Base-by-base conservation (phyloP, 352 stramenopile species). In the Globisporangium cederbergense region DNA sequence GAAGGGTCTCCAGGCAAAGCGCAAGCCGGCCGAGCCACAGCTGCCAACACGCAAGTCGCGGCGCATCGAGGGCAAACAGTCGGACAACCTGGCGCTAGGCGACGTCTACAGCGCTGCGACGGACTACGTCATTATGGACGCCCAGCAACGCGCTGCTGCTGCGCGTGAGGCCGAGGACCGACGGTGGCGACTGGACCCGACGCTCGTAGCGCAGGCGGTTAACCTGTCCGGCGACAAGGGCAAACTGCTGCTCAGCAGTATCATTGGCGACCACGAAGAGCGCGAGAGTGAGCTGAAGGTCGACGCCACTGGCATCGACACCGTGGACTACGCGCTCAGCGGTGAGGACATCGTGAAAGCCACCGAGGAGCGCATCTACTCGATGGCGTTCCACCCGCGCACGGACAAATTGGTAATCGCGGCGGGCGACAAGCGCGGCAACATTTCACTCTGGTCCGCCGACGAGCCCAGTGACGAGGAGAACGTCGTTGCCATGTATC, bases 371-470 rank as follows among this genome's bases (percentile, higher is more conserved):
- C 80, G 89, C 40, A 77, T 97, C 34, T 96, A 91, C 53, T 83
- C 84, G 4, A 67, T 96, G 30, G 79, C 77, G 18, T 89, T 96
- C 71, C 85, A 92, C 45, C 86, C 86, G 7, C 81, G 80, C 42
- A 58, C 66, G 1, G 78, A 90, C 64, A 72, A 81, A 34, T 59
- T 92, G 2, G 62, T 97, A 3, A 72, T 93, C 3, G 83, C 77
- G 0, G 77, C 72, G 54, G 88, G 83, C 36, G 86, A 96, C 72
- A 94, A 91, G 68, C 66, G 81, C 28, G 89, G 88, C 20, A 74
- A 94, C 66, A 34, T 96, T 20, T 66, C 83, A 32, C 67, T 95
- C 3, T 94, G 87, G 87, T 79, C 80, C 0, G 72, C 76, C 16
- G 69, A 74, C 16, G 65, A 70, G 25, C 62, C 62, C 0, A 52